Evolutionary conservation across 306 rosid species (phyloP), one percentile per base, ranked within the genome.

Genomic region (Cucurbita moschata): DNA sequence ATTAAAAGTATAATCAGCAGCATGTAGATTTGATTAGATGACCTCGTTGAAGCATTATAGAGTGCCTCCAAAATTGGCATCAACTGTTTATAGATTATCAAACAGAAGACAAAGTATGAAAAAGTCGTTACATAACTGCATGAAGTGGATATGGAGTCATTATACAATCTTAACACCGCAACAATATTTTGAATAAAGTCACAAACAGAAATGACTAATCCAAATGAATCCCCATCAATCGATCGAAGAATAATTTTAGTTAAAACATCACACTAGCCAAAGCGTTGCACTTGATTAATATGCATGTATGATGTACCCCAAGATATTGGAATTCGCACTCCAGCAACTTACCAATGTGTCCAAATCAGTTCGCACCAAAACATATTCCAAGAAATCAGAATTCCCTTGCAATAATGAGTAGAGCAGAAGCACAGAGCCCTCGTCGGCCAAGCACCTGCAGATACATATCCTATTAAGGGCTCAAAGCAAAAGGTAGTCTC

Each of bases 11-110:
- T 79, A 80, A 95, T 95, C 79, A 95, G 85, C 89, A 95, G 79
- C 97, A 95, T 91, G 88, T 95, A 91, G 77, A 95, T 95, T 88
- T 95, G 97, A 87, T 91, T 91, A 58, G 99, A 83, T 12, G 99
- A 78, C 85, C 86, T 88, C 76, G 79, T 87, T 76, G 89, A 86
- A 77, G 97, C 96, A 88, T 85, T 80, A 78, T 95, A 95, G 66
- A 95, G 80, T 13, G 96, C 99, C 89, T 89, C 99, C 89, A 95
- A 78, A 80, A 89, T 89, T 77, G 99, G 99, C 89, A 89, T 84
- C 81, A 95, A 84, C 99, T 95, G 93, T 88, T 63, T 3, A 14
- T 46, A 44, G 54, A 68, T 46, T 44, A 46, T 56, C 76, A 53
- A 73, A 40, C 52, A 72, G 76, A 21, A 1, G 35, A 6, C 4